Percentiles rank a stretch among this genome's conserved stretches.
Evolutionary conservation across 139 green algal species (phyloP).

Genomic region (Micractinium conductrix): DNA sequence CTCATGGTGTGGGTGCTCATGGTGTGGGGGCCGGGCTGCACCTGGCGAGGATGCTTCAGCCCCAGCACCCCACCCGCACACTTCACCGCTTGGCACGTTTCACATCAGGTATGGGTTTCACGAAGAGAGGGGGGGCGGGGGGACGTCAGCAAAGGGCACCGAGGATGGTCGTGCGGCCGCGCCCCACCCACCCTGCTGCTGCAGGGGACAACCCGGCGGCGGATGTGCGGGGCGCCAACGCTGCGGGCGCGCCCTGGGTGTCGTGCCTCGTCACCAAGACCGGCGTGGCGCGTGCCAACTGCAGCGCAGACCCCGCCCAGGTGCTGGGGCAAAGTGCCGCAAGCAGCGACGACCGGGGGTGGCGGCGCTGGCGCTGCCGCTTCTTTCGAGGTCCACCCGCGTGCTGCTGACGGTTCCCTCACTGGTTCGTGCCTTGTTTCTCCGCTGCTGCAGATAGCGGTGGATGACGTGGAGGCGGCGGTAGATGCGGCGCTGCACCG

Average conservation of each 20-base stretch:
- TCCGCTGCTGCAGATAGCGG: constrained; percentile 51
- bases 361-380: no score
- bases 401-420: no score
- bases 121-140: no score
- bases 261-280: constrained; percentile 80
- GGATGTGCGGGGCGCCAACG: constrained; percentile 79
- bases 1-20: no score
- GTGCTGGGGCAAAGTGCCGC: background rate
- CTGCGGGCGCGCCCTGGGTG: constrained; percentile 73
- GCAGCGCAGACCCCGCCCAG: constrained; percentile 57
- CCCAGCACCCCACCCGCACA: no score
- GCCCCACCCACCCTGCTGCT: constrained; percentile 34
- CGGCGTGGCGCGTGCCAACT: constrained; percentile 75
- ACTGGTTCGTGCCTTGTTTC: background rate
- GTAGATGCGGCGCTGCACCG: constrained; percentile 74
- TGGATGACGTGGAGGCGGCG: constrained; percentile 70
- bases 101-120: no score
- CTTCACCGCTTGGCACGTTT: no score
- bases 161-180: no score
- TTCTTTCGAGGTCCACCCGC: no score
- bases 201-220: constrained; percentile 85
- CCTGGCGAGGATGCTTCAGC: no score
- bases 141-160: no score
- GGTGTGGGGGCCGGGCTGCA: no score
- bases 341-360: background rate